Evolutionary conservation across 768 basidiomycete species (phyloP).

Genomic region (Amanita rubescens): DNA sequence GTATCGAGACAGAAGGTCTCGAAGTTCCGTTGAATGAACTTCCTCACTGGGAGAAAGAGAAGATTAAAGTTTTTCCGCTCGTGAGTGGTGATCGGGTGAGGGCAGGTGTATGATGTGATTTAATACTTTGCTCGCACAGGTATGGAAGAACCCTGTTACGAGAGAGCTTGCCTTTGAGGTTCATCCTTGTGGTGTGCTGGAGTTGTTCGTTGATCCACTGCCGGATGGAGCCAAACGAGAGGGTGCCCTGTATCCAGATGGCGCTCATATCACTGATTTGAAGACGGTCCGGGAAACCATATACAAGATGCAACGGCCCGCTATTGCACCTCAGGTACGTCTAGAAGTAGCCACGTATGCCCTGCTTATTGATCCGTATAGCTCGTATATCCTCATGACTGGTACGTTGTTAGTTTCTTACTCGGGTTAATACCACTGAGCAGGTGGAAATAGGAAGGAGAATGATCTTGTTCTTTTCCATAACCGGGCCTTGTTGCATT

Average conservation of each 20-base stretch:
- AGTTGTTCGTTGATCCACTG: conserved; percentile 68
- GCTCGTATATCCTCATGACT: conserved; percentile 87
- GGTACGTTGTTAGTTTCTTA: conserved; percentile 32
- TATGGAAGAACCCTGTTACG: conserved; percentile 92
- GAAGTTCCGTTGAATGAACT: conserved; percentile 64
- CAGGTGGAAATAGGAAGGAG: conserved; percentile 26
- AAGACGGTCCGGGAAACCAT: conserved; percentile 14
- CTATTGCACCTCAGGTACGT: conserved; percentile 69
- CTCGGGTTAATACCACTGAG: background rate
- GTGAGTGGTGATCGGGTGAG: conserved; percentile 19
- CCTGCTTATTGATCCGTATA: conserved; percentile 15
- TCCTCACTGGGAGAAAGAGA: conserved; percentile 75
- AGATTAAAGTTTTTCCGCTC: conserved; percentile 65
- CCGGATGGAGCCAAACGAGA: conserved; percentile 50
- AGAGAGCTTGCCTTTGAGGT: conserved; percentile 82
- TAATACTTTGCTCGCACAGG: conserved; percentile 30
- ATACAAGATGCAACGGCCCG: conserved; percentile 33
- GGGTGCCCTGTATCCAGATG: conserved; percentile 56
- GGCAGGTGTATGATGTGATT: background rate
- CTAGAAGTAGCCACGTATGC: background rate
- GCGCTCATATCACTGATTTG: conserved; percentile 17
- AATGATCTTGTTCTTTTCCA: conserved; percentile 81
- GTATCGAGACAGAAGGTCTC: conserved; percentile 70
- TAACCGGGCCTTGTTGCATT: conserved; percentile 75
- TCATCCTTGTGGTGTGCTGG: conserved; percentile 69